A percentile compares a stretch with the other conserved stretches of the same genome.
phyloP scores from a whole-genome alignment of 352 stramenopile species.

The Globisporangium parvum region DNA sequence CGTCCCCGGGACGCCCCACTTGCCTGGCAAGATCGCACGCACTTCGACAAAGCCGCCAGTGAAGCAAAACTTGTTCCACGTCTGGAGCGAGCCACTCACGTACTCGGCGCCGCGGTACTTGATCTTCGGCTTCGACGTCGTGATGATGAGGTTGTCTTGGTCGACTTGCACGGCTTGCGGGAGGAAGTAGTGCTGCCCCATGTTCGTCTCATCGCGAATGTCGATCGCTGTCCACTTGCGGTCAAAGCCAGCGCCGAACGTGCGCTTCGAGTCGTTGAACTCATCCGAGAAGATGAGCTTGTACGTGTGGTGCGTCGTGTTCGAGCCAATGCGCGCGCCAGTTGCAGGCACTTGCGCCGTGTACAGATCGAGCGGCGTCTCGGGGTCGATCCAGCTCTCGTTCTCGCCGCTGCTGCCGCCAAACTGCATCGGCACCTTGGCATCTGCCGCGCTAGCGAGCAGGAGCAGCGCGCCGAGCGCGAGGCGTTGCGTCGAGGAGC shows the following conservation, averaged over 20 bases:
- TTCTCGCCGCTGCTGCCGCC: slow-evolving; percentile 35
- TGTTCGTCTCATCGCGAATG: slow-evolving; percentile 93
- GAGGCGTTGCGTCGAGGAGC: slow-evolving; percentile 15
- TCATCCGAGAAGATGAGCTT: slow-evolving; percentile 95
- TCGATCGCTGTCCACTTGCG: slow-evolving; percentile 94
- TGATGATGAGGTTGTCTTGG: slow-evolving; percentile 92
- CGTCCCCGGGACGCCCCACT: slow-evolving; percentile 91
- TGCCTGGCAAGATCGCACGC: slow-evolving; percentile 90
- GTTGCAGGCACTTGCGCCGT: slow-evolving; percentile 37
- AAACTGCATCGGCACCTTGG: slow-evolving; percentile 19
- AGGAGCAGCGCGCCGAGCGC: slow-evolving; percentile 16
- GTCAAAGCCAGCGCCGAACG: slow-evolving; percentile 93
- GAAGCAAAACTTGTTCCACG: slow-evolving; percentile 99
- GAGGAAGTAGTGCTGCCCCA: slow-evolving; percentile 96
- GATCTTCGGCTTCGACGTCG: slow-evolving; percentile 80
- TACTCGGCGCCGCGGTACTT: slow-evolving; percentile 70
- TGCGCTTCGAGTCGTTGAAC: slow-evolving; percentile 92
- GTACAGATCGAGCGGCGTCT: slow-evolving; percentile 53
- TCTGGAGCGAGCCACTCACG: slow-evolving; percentile 93
- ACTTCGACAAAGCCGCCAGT: slow-evolving; percentile 96
- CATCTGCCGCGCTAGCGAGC: slow-evolving; percentile 7
- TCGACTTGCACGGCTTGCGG: slow-evolving; percentile 89
- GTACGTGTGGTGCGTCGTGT: slow-evolving; percentile 46
- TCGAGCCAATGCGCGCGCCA: slow-evolving; percentile 21
- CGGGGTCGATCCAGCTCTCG: slow-evolving; percentile 73